Conservation (phyloP, 2,329 filamentous ascomycete species). For the Trichoderma breve region DNA sequence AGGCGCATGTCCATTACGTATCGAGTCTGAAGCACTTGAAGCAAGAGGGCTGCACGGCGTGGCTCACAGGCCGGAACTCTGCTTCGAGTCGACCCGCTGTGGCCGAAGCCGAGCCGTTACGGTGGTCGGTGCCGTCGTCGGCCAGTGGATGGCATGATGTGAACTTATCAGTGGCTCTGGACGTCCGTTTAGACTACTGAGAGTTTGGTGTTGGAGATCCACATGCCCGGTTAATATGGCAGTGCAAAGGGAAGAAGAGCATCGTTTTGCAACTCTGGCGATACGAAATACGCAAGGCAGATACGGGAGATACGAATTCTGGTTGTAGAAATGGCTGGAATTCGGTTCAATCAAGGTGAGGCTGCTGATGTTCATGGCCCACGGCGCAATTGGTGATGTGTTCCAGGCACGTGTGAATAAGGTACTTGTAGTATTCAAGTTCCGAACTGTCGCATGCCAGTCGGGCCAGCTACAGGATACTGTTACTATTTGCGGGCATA, state of each 20-base stretch:
- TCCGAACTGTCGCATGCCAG: not conserved
- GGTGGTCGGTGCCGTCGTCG: conserved; percentile 5
- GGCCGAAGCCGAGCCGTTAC: conserved; percentile 1
- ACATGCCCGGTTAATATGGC: not conserved
- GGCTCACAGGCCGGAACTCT: conserved; percentile 4
- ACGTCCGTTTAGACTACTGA: not conserved
- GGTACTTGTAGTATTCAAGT: not conserved
- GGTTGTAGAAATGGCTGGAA: not conserved
- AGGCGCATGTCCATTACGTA: not conserved
- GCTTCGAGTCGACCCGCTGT: not conserved
- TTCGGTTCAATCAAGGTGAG: not conserved
- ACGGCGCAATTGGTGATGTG: not conserved
- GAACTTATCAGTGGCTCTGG: not conserved
- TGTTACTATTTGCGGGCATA: conserved; percentile 2
- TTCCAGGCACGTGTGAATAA: not conserved
- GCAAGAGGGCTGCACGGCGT: not conserved
- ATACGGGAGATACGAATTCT: not conserved
- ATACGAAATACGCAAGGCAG: not conserved
- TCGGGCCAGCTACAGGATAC: not conserved
- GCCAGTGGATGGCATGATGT: not conserved
- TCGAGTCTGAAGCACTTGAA: not conserved
- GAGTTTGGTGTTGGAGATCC: not conserved
- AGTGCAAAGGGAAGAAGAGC: not conserved
- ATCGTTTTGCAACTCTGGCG: not conserved
- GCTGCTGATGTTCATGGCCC: not conserved